phyloP scores from a whole-genome alignment of 331 rosid genomes.

The Phaseolus coccineus region DNA sequence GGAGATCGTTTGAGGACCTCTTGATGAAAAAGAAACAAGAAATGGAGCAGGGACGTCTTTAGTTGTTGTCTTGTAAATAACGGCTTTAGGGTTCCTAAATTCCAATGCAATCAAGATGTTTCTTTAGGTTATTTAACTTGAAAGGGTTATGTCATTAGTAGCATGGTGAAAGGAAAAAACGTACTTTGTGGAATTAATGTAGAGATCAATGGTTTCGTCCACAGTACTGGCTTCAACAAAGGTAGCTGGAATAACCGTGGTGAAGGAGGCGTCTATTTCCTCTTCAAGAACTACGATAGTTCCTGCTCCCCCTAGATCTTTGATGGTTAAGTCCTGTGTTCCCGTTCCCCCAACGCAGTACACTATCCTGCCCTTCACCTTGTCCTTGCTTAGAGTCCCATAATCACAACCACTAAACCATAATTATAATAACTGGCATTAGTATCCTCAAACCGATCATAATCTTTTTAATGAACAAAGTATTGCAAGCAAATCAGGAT shows the following conservation, averaged over 20 bases:
- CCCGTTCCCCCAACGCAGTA: constrained; percentile 54
- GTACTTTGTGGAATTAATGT: constrained; percentile 83
- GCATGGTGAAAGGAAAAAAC: neutral
- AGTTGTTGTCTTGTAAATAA: constrained; percentile 58
- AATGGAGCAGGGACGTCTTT: constrained; percentile 57
- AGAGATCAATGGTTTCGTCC: constrained; percentile 55
- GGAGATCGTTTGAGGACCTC: constrained; percentile 72
- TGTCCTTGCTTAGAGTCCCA: constrained; percentile 55
- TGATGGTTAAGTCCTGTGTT: constrained; percentile 56
- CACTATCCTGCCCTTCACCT: constrained; percentile 76
- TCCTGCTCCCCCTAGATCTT: constrained; percentile 64
- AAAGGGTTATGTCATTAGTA: neutral
- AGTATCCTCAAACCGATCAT: constrained; percentile 6
- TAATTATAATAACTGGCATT: neutral
- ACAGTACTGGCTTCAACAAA: constrained; percentile 39
- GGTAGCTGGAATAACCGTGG: constrained; percentile 57
- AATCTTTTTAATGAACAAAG: neutral
- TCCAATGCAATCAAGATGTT: constrained; percentile 5
- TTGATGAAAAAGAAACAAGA: constrained; percentile 82
- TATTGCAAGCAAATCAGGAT: neutral
- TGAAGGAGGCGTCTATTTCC: constrained; percentile 49
- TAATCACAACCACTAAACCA: constrained; percentile 70
- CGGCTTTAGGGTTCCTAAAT: constrained; percentile 71
- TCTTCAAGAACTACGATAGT: constrained; percentile 52
- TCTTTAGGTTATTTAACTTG: neutral